These are phyloP conservation scores for Cutaneotrichosporon spelunceum DNA, from an alignment of 1,284 basidiomycete genomes.

Conservation along the genomic window DNA sequence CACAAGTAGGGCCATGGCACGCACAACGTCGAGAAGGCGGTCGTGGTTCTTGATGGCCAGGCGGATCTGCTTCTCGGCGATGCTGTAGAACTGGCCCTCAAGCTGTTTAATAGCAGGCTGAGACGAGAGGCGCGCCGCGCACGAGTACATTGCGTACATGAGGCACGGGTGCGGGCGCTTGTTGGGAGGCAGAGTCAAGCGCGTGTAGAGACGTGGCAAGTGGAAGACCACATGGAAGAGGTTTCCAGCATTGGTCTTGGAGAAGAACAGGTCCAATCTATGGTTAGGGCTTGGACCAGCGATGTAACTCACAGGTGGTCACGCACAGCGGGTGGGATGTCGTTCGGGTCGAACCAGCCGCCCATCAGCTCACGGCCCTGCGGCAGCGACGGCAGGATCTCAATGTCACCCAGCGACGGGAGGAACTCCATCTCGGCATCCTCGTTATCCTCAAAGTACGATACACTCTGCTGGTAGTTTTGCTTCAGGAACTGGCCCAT, in stretches of 20 bases:
- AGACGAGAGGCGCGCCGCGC: slow-evolving; percentile 28
- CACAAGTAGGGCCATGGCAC: slow-evolving; percentile 32
- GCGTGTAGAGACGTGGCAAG: slow-evolving; percentile 31
- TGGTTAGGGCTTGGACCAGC: slow-evolving; percentile 8
- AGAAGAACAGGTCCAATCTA: slow-evolving; percentile 33
- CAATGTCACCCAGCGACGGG: slow-evolving; percentile 7
- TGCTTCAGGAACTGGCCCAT: slow-evolving; percentile 1
- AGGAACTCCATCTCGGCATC: background rate
- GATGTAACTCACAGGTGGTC: slow-evolving; percentile 34
- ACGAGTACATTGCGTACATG: slow-evolving; percentile 32
- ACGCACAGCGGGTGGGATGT: slow-evolving; percentile 34
- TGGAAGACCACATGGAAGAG: slow-evolving; percentile 23
- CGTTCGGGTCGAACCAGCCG: slow-evolving; percentile 41
- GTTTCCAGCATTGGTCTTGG: slow-evolving; percentile 15
- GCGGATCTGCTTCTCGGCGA: slow-evolving; percentile 35
- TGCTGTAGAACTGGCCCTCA: slow-evolving; percentile 34
- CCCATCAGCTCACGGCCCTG: slow-evolving; percentile 27
- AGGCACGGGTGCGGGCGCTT: slow-evolving; percentile 33
- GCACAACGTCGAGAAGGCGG: slow-evolving; percentile 34
- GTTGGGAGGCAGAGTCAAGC: slow-evolving; percentile 27
- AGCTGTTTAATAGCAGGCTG: slow-evolving; percentile 33
- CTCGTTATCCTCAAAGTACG: slow-evolving; percentile 5
- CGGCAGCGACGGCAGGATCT: slow-evolving; percentile 20
- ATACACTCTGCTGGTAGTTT: slow-evolving; percentile 1
- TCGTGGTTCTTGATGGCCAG: slow-evolving; percentile 30